These are phyloP conservation scores for Helichrysum umbraculigerum DNA, from an alignment of 129 eudicot species.

Conservation along the genomic window DNA sequence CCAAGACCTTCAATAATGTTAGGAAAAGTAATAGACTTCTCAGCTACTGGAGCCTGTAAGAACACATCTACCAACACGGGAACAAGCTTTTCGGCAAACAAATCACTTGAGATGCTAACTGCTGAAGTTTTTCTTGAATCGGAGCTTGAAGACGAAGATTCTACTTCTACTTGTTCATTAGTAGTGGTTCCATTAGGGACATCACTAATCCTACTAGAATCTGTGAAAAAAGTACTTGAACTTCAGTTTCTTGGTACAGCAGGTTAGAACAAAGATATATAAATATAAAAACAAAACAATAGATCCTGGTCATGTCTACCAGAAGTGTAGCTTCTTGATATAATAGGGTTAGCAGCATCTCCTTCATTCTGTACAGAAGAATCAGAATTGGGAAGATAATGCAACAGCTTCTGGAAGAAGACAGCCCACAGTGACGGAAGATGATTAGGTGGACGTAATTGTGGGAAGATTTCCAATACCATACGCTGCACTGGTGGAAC, in stretches of 20 bases:
- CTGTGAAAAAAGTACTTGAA: slow-evolving; percentile 34
- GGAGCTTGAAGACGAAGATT: slow-evolving; percentile 39
- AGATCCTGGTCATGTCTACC: slow-evolving; percentile 37
- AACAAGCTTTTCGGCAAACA: slow-evolving; percentile 86
- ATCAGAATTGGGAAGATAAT: slow-evolving; percentile 73
- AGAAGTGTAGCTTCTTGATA: slow-evolving; percentile 19
- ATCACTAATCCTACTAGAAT: slow-evolving; percentile 25
- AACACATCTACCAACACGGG: slow-evolving; percentile 74
- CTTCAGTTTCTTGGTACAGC: not conserved
- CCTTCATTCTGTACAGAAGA: slow-evolving; percentile 40
- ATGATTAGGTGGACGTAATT: slow-evolving; percentile 73
- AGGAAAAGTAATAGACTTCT: slow-evolving; percentile 61
- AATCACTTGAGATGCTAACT: slow-evolving; percentile 42
- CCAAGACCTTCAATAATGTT: slow-evolving; percentile 73
- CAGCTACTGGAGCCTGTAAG: slow-evolving; percentile 70
- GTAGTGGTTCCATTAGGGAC: slow-evolving; percentile 41
- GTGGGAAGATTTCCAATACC: slow-evolving; percentile 69
- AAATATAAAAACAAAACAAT: not conserved
- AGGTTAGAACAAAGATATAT: not conserved
- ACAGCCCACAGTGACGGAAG: slow-evolving; percentile 73
- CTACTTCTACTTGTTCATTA: slow-evolving; percentile 32
- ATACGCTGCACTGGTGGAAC: slow-evolving; percentile 87
- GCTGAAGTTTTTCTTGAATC: slow-evolving; percentile 25
- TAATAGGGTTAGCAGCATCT: slow-evolving; percentile 35
- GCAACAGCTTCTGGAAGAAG: slow-evolving; percentile 64